A percentile compares a stretch with the other conserved stretches of the same genome.
These are phyloP conservation scores for Uronychia setigera DNA, from an alignment of 73 alveolate genomes.

Conservation along the genomic window DNA sequence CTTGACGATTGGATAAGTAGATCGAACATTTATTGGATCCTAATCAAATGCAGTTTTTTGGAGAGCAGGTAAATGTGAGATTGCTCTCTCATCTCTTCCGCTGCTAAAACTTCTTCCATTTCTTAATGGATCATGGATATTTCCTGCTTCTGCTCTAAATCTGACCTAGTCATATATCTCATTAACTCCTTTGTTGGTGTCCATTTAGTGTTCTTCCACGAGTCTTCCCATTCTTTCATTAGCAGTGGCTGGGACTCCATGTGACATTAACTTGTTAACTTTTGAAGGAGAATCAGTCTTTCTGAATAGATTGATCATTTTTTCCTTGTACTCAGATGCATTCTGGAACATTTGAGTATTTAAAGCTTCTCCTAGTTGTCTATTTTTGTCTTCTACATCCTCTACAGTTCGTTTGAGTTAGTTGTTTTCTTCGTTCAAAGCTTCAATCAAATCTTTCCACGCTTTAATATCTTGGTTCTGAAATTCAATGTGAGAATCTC, in stretches of 20 bases:
- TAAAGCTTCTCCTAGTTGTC: slow-evolving; percentile 38
- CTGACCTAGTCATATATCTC: neutral
- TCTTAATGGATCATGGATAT: no score
- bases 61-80: no score
- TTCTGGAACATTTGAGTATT: slow-evolving; percentile 43
- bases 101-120: no score
- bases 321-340: slow-evolving; percentile 57
- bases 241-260: neutral
- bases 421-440: slow-evolving; percentile 4
- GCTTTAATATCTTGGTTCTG: slow-evolving; percentile 1
- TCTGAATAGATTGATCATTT: slow-evolving; percentile 20
- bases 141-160: neutral
- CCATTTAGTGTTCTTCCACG: neutral
- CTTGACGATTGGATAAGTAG: no score
- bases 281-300: neutral
- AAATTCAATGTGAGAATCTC: neutral
- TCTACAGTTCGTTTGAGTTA: slow-evolving; percentile 16
- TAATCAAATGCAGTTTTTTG: no score
- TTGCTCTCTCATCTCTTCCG: no score
- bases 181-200: neutral
- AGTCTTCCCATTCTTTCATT: neutral
- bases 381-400: slow-evolving; percentile 59
- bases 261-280: neutral
- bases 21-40: no score
- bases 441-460: slow-evolving; percentile 6